Percentiles rank a stretch among this genome's conserved stretches.
phyloP scores from a whole-genome alignment of 441 rosid genomes.

The Pelargonium australe region DNA sequence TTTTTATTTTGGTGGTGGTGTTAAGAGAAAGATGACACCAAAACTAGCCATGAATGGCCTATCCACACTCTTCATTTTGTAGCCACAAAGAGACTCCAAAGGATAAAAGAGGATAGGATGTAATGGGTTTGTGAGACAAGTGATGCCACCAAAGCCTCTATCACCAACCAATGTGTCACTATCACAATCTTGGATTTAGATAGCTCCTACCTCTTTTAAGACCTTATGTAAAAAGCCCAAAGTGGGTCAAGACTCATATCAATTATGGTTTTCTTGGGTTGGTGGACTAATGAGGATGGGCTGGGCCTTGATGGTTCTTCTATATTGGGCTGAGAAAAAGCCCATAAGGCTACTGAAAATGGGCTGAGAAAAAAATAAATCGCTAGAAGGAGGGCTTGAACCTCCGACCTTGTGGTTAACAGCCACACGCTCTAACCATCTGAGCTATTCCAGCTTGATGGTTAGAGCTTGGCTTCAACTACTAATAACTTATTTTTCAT shows the following conservation, averaged over 20 bases:
- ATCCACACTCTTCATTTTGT: slow-evolving; percentile 30
- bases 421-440: slow-evolving; percentile 98
- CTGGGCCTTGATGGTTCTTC: too few relatives aligned
- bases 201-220: too few relatives aligned
- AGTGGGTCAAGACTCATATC: too few relatives aligned
- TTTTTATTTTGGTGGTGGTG: neutral
- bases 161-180: slow-evolving; percentile 9
- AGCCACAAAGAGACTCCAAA: slow-evolving; percentile 27
- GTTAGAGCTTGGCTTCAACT: too few relatives aligned
- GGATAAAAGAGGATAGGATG: slow-evolving; percentile 12
- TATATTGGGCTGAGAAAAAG: too few relatives aligned
- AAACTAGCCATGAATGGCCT: slow-evolving; percentile 37
- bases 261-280: too few relatives aligned
- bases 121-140: slow-evolving; percentile 15
- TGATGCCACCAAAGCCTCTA: slow-evolving; percentile 23
- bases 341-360: too few relatives aligned
- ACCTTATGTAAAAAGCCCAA: too few relatives aligned
- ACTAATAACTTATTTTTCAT: too few relatives aligned
- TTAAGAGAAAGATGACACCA: neutral
- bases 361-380: too few relatives aligned
- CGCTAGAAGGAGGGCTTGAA: slow-evolving; percentile 89
- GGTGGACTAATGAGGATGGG: too few relatives aligned
- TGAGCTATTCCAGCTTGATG: slow-evolving; percentile 76
- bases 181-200: neutral
- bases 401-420: slow-evolving; percentile 98